Base-by-base conservation (phyloP, 1,139 yeast species). In the Nakaseomyces kungkrabaensis region DNA sequence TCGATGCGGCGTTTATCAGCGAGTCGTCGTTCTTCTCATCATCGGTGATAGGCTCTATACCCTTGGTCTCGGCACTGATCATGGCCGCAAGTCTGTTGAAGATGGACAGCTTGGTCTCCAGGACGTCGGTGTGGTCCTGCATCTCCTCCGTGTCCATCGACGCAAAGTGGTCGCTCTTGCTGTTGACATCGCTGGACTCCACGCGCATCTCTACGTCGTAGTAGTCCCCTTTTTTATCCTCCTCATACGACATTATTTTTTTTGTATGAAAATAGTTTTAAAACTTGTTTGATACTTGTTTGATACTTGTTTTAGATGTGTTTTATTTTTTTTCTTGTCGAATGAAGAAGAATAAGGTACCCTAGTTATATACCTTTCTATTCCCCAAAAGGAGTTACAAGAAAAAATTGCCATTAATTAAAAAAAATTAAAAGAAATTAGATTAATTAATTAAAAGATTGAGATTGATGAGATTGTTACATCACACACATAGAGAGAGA, bases 1-100 rank as follows among this genome's bases (percentile, higher is more conserved):
- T 86, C 50, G 90, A 75, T 41, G 90, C 89, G 29, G 94, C 86
- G 58, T 76, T 78, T 72, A 79, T 72, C 50, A 84, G 63, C 34
- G 87, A 79, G 48, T 69, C 72, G 51, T 82, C 88, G 47, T 61
- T 61, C 61, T 76, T 68, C 57, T 73, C 70, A 32, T 69, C 71
- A 47, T 74, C 78, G 0, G 71, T 65, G 26, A 76, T 71, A 50
- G 77, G 68, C 55, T 75, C 77, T 44, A 76, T 67, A 58, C 79
- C 79, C 57, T 74, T 69, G 36, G 69, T 69, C 59, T 75, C 79
- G 8, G 78, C 76, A 46, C 71, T 68, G 47, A 41, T 41, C 44
- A 41, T 55, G 25, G 64, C 56, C 1, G 72, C 74, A 3, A 72
- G 37, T 51, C 59, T 69, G 56, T 71, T 68, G 38, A 72, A 38